Evolutionary conservation across 148 eudicot genomes (phyloP).

Genomic region (Nepenthes mirabilis): DNA sequence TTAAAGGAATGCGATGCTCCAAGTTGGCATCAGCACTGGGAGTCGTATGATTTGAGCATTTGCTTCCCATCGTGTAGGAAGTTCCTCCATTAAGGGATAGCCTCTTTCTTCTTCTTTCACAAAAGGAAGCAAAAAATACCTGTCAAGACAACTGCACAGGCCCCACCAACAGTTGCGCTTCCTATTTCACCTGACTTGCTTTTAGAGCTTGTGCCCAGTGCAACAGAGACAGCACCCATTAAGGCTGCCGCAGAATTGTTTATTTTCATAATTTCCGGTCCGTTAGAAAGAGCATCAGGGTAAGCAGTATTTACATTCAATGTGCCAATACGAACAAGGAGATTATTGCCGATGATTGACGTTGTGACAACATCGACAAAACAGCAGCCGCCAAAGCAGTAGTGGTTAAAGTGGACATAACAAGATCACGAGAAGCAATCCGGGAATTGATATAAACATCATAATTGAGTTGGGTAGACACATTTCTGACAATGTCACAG

Average conservation of each 20-base stretch:
- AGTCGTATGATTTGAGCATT: constrained; percentile 7
- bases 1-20: constrained; percentile 6
- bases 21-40: constrained; percentile 5
- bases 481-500: constrained; percentile 7
- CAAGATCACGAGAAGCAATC: constrained; percentile 6
- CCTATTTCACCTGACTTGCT: constrained; percentile 2
- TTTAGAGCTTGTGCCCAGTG: not conserved
- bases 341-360: constrained; percentile 3
- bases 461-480: constrained; percentile 2
- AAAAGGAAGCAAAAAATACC: constrained; percentile 5
- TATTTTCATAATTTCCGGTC: constrained; percentile 9
- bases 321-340: constrained; percentile 8
- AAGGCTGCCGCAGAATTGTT: constrained; percentile 9
- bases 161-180: constrained; percentile 4
- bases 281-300: constrained; percentile 7
- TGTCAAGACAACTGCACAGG: constrained; percentile 2
- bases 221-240: not conserved
- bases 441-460: constrained; percentile 9
- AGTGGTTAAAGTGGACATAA: constrained; percentile 5
- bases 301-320: constrained; percentile 2
- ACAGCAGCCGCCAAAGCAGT: constrained; percentile 6
- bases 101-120: constrained; percentile 1
- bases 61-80: constrained; percentile 10
- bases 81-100: constrained; percentile 9
- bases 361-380: constrained; percentile 8